A percentile compares a stretch with the other conserved stretches of the same genome.
Evolutionary conservation across 768 basidiomycete genomes (phyloP).

Genomic region (Leccinum aurantiacum): DNA sequence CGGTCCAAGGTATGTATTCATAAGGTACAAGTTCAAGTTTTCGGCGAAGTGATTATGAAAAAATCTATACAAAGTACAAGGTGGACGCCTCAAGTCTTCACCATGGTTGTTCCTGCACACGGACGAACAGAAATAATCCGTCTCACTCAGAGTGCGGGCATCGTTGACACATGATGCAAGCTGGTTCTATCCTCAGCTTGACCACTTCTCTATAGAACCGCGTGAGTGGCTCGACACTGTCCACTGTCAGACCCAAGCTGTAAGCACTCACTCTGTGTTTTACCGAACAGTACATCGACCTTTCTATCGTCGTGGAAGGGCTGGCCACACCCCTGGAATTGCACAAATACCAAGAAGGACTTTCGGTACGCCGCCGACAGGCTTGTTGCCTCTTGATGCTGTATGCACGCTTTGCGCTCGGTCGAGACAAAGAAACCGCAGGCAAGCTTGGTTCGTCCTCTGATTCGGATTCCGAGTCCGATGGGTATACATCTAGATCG

Average conservation of each 20-base stretch:
- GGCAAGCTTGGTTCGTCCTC: constrained; percentile 23
- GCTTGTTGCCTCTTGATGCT: constrained; percentile 14
- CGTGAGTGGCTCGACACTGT: constrained; percentile 10
- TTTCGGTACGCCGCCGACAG: constrained; percentile 5
- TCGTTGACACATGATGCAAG: constrained; percentile 65
- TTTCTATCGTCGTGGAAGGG: constrained; percentile 54
- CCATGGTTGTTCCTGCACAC: constrained; percentile 60
- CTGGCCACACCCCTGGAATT: constrained; percentile 56
- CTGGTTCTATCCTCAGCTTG: constrained; percentile 44
- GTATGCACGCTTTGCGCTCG: constrained; percentile 4
- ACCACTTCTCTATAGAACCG: constrained; percentile 53
- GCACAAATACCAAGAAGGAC: constrained; percentile 43
- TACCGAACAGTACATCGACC: constrained; percentile 57
- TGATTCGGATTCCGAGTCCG: constrained; percentile 27
- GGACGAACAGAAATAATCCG: constrained; percentile 63
- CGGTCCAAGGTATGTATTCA: neutral
- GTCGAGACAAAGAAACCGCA: constrained; percentile 6
- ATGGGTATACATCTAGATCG: constrained; percentile 34
- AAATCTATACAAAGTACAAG: constrained; percentile 1
- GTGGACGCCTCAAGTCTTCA: constrained; percentile 37
- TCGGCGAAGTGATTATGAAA: neutral
- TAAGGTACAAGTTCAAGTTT: neutral
- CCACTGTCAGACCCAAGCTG: neutral
- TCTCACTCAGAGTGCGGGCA: constrained; percentile 51
- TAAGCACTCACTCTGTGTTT: constrained; percentile 58